These are phyloP conservation scores for Podaxis rugospora DNA, from an alignment of 768 basidiomycete species.

Conservation along the genomic window DNA sequence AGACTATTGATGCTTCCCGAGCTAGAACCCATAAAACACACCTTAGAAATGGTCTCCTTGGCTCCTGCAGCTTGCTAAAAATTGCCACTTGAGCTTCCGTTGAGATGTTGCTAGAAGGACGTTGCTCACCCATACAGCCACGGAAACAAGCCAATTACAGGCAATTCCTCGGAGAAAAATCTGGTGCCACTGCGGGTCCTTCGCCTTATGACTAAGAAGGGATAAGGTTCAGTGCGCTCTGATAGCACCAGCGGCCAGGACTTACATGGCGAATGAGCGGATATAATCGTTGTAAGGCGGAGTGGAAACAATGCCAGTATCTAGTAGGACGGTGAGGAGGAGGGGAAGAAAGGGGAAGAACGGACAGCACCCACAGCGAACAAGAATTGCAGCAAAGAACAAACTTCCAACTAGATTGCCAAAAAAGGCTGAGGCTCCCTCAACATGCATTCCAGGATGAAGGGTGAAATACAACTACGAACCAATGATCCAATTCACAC, in stretches of 20 bases:
- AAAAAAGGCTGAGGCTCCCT: conserved; percentile 48
- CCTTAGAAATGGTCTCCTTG: conserved; percentile 66
- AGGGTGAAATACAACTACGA: background rate
- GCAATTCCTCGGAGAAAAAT: conserved; percentile 71
- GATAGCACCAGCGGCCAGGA: background rate
- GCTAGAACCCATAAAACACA: conserved; percentile 15
- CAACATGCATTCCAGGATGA: background rate
- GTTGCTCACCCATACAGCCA: conserved; percentile 64
- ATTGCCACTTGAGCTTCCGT: background rate
- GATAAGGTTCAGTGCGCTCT: background rate
- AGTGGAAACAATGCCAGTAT: conserved; percentile 52
- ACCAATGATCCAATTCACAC: conserved; percentile 69
- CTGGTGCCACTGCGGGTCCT: conserved; percentile 64
- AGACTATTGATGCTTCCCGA: background rate
- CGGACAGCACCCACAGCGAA: conserved; percentile 46
- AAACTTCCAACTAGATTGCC: conserved; percentile 68
- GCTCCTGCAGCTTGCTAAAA: conserved; percentile 66
- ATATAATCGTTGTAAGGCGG: conserved; percentile 57
- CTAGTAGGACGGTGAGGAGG: conserved; percentile 27
- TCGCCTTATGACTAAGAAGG: conserved; percentile 50
- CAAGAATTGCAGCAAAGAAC: conserved; percentile 64
- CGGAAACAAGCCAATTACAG: conserved; percentile 73
- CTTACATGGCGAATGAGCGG: conserved; percentile 53
- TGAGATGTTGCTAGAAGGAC: background rate
- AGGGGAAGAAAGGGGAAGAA: background rate